phyloP scores from a whole-genome alignment of 495 filamentous ascomycete species.

The Halenospora varia region DNA sequence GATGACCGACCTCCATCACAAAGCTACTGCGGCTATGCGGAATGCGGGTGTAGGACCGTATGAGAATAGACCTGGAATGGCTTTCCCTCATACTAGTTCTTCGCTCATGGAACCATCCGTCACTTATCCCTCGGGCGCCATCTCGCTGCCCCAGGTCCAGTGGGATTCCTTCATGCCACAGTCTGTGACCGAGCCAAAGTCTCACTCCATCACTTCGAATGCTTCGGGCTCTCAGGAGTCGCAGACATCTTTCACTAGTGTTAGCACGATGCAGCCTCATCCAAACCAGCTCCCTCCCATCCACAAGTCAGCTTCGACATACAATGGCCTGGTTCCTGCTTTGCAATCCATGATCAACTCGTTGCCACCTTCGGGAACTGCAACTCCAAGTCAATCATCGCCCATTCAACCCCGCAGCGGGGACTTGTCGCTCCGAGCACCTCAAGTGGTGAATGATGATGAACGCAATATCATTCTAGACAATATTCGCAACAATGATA shows the following conservation, averaged over 20 bases:
- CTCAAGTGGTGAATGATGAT: conserved; percentile 68
- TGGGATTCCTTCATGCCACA: conserved; percentile 81
- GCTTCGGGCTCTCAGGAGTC: conserved; percentile 65
- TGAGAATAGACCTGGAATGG: conserved; percentile 66
- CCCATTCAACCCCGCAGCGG: conserved; percentile 43
- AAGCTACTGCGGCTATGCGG: conserved; percentile 81
- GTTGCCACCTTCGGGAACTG: conserved; percentile 63
- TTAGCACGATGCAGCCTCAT: conserved; percentile 49
- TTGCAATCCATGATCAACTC: conserved; percentile 68
- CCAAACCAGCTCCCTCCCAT: conserved; percentile 59
- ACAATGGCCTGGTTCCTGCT: conserved; percentile 55
- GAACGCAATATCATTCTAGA: conserved; percentile 79
- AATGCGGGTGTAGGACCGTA: conserved; percentile 46
- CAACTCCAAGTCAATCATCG: conserved; percentile 76
- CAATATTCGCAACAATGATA: conserved; percentile 76
- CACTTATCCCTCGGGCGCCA: conserved; percentile 68
- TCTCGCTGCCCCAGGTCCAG: conserved; percentile 80
- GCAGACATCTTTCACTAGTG: conserved; percentile 52
- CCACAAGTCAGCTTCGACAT: conserved; percentile 58
- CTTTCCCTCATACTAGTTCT: conserved; percentile 66
- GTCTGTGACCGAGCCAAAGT: conserved; percentile 58
- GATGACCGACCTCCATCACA: conserved; percentile 97
- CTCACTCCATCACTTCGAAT: conserved; percentile 60
- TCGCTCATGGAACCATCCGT: conserved; percentile 67
- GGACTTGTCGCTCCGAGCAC: conserved; percentile 50